Conservation (phyloP, 345 rosid genomes). For the Camelina sativa region DNA sequence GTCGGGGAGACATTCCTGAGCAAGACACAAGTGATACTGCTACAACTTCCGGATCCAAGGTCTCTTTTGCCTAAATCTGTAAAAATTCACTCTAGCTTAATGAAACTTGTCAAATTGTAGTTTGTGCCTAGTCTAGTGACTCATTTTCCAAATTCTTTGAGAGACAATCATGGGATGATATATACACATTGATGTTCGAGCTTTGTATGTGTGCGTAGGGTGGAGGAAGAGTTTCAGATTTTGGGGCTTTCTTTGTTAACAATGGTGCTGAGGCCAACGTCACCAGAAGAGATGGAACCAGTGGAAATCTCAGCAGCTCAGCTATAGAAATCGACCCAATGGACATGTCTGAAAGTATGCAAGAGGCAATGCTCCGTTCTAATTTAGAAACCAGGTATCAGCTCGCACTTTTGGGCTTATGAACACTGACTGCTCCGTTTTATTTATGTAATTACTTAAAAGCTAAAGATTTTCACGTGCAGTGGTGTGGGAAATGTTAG, state of each 20-base stretch:
- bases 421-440: background rate
- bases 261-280: constrained; percentile 63
- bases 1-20: constrained; percentile 52
- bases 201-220: constrained; percentile 53
- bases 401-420: background rate
- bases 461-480: constrained; percentile 37
- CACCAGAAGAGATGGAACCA: constrained; percentile 54
- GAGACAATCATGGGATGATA: background rate
- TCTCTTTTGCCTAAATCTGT: constrained; percentile 15
- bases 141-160: constrained; percentile 4
- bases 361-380: constrained; percentile 96
- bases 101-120: background rate
- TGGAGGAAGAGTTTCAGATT: constrained; percentile 62
- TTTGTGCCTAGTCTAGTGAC: background rate
- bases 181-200: constrained; percentile 5
- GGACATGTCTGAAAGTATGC: constrained; percentile 99
- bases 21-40: constrained; percentile 79
- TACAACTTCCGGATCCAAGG: constrained; percentile 57
- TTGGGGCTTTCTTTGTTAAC: constrained; percentile 80
- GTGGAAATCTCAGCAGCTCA: constrained; percentile 52
- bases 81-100: background rate
- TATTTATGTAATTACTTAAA: constrained; percentile 23
- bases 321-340: constrained; percentile 69
- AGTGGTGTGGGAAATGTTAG: constrained; percentile 87
- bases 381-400: constrained; percentile 88